Conservation (phyloP, 257 asterid genomes). For the Paraleonurus japonicus region DNA sequence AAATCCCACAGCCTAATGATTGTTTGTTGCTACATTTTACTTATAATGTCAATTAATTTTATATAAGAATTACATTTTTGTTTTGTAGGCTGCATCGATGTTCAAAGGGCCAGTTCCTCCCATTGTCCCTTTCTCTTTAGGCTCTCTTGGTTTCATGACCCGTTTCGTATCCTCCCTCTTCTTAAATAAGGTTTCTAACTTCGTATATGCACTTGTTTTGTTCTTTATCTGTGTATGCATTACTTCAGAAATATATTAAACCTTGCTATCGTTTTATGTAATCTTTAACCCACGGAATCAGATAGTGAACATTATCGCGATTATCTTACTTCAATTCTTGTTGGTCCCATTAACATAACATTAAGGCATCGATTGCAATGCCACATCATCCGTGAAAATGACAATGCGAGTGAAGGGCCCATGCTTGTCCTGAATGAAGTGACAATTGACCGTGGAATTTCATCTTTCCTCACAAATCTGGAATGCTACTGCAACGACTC, state of each 20-base stretch:
- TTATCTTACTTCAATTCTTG: slow-evolving; percentile 57
- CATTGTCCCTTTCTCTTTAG: slow-evolving; percentile 88
- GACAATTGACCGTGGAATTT: slow-evolving; percentile 92
- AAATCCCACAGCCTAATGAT: neutral
- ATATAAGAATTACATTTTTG: neutral
- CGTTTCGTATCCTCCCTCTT: slow-evolving; percentile 75
- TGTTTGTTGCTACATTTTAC: neutral
- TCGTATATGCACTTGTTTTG: neutral
- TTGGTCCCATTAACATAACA: slow-evolving; percentile 83
- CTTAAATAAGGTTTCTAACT: neutral
- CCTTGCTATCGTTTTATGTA: neutral
- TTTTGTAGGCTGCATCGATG: slow-evolving; percentile 93
- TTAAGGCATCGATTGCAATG: slow-evolving; percentile 92
- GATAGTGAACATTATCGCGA: slow-evolving; percentile 86
- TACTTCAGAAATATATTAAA: too few relatives aligned
- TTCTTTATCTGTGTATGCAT: too few relatives aligned
- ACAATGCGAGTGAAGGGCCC: slow-evolving; percentile 81
- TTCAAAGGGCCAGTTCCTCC: slow-evolving; percentile 99
- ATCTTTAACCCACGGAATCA: slow-evolving; percentile 51
- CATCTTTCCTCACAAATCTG: slow-evolving; percentile 85
- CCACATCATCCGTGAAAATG: slow-evolving; percentile 72
- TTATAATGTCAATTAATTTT: neutral
- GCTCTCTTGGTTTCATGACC: slow-evolving; percentile 99
- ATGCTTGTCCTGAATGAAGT: slow-evolving; percentile 88
- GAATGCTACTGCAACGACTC: slow-evolving; percentile 89